phyloP scores from a whole-genome alignment of 495 filamentous ascomycete genomes.

The Talaromyces liani region DNA sequence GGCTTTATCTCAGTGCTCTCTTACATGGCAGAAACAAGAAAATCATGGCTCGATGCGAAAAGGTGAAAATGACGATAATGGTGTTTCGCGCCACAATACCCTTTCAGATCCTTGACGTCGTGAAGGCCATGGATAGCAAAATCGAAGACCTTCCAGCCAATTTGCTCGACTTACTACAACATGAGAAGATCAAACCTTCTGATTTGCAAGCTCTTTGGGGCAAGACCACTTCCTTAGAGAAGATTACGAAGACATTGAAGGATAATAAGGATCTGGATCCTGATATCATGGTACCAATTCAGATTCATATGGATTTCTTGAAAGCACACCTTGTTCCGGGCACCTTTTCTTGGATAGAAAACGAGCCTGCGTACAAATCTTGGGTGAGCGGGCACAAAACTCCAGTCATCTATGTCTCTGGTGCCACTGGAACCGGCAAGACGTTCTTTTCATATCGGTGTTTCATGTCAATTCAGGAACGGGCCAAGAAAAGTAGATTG shows the following conservation, averaged over 20 bases:
- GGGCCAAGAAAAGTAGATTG: neutral
- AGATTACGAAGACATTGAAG: neutral
- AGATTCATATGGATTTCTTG: constrained; percentile 1
- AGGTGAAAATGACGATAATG: constrained; percentile 1
- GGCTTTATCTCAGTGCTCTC: neutral
- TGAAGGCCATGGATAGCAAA: neutral
- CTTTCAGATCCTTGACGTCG: neutral
- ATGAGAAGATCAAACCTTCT: constrained; percentile 1
- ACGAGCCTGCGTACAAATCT: neutral
- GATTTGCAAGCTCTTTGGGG: constrained; percentile 2
- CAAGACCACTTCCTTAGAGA: neutral
- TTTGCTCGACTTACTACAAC: neutral
- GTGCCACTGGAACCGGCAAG: neutral
- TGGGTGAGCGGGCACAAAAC: neutral
- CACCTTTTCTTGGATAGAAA: neutral
- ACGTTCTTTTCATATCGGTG: neutral
- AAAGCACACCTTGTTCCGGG: neutral
- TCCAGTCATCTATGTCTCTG: neutral
- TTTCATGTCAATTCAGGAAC: neutral
- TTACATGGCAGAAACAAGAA: constrained; percentile 1
- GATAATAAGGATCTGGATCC: neutral
- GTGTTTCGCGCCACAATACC: neutral
- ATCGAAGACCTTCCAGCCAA: neutral
- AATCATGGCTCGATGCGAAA: neutral
- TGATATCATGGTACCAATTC: neutral